Evolutionary conservation across 2,329 filamentous ascomycete species (phyloP), one percentile per base, ranked within the genome.

Genomic region (Fusarium mangiferae): DNA sequence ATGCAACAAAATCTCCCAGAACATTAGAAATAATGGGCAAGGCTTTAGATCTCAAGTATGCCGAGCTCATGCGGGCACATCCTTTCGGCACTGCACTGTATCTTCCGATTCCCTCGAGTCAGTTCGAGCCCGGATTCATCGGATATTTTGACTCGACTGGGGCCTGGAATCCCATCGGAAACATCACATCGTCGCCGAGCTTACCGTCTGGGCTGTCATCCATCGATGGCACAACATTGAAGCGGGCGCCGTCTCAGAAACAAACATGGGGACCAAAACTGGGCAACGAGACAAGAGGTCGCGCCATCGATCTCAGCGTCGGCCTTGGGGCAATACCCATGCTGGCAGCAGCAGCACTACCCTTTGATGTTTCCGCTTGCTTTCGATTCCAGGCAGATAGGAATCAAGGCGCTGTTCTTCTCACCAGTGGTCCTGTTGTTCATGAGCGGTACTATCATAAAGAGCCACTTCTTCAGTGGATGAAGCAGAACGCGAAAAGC

Each of bases 121-220:
- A 58, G 4, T 36, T 58, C 10, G 30, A 48, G 30, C 41, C 41
- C 7, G 41, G 55, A 3, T 58, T 58, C 2, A n/a, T 48, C 18
- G 55, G 55, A 14, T 58, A 58, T 33, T 58, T 58, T 35, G 39
- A 58, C n/a, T 15, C 55, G 10, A 58, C 30, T 58, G 55, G 55
- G 1, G 55, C 55, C n/a, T 58, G 55, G 55, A 58, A 48, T 10
- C 55, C 39, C 0, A n/a, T 36, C 4, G 39, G 39, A 14, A 15
- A 58, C 9, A 14, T 58, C 24, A 28, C n/a, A 7, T 35, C 28
- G 18, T 5, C 26, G 3, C 6, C 30, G n/a, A 36, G 17, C 18
- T 10, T 48, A 9, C 41, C 41, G 14, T 9, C 30, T 1, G 41
- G 30, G 0, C 3, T 48, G 6, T 22, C 41, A 12, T 10, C 30